These are phyloP conservation scores for Lyophyllum decastes DNA, from an alignment of 768 basidiomycete species.

Conservation along the genomic window DNA sequence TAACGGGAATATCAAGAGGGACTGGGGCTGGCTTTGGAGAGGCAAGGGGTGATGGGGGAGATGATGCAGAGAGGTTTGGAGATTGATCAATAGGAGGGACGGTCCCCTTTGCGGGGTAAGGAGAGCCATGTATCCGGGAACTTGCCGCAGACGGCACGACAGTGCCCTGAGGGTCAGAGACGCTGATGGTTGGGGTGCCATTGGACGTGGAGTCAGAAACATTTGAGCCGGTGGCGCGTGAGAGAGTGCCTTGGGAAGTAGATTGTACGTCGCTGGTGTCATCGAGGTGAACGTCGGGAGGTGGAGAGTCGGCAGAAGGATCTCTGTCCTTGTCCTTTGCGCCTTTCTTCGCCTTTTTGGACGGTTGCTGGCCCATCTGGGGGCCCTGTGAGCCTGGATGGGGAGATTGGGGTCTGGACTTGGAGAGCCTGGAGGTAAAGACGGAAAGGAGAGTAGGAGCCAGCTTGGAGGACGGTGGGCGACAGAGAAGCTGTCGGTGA, in stretches of 20 bases:
- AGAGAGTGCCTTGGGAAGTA: slow-evolving; percentile 41
- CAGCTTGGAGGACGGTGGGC: slow-evolving; percentile 51
- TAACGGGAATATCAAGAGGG: slow-evolving; percentile 77
- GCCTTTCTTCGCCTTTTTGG: slow-evolving; percentile 76
- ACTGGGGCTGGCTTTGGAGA: slow-evolving; percentile 44
- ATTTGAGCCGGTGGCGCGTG: slow-evolving; percentile 44
- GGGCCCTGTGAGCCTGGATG: slow-evolving; percentile 55
- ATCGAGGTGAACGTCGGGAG: slow-evolving; percentile 42
- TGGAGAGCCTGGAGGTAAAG: slow-evolving; percentile 69
- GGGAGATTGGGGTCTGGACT: slow-evolving; percentile 73
- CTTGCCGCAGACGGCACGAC: slow-evolving; percentile 24
- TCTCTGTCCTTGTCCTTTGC: slow-evolving; percentile 72
- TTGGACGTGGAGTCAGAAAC: slow-evolving; percentile 45
- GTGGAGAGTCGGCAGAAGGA: slow-evolving; percentile 32
- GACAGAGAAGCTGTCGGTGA: slow-evolving; percentile 3
- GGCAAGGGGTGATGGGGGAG: slow-evolving; percentile 36
- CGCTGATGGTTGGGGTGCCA: slow-evolving; percentile 44
- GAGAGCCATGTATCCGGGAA: slow-evolving; percentile 35
- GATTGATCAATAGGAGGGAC: slow-evolving; percentile 31
- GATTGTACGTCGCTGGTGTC: slow-evolving; percentile 33
- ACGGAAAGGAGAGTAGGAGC: slow-evolving; percentile 81
- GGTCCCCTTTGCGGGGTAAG: slow-evolving; percentile 32
- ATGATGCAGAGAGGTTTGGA: slow-evolving; percentile 37
- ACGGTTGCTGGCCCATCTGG: slow-evolving; percentile 83
- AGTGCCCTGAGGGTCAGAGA: slow-evolving; percentile 43